A percentile compares a stretch with the other conserved stretches of the same genome.
phyloP scores from a whole-genome alignment of 139 green algal species.

The Gonium pectorale region DNA sequence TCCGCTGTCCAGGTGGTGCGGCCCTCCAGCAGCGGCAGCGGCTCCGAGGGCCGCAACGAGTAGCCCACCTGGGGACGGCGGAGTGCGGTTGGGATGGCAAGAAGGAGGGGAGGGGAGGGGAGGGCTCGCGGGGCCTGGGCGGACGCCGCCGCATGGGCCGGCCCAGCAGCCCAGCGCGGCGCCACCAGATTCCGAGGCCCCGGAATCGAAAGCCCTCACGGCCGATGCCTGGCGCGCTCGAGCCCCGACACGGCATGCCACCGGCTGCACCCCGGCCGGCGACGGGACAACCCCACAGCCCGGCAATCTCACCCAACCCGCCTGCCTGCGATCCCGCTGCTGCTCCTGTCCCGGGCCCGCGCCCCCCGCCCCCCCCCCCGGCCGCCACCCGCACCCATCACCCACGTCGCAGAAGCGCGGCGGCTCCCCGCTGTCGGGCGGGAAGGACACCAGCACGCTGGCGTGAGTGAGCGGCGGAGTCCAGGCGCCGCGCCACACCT shows the following conservation, averaged over 20 bases:
- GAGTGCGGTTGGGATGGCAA: too few species aligned
- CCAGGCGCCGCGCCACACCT: conserved; percentile 5
- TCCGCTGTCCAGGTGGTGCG: background rate
- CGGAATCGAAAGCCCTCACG: background rate
- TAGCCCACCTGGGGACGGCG: background rate
- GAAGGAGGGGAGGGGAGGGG: background rate
- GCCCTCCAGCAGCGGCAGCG: background rate
- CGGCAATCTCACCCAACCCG: too few species aligned
- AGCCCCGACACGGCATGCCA: too few species aligned
- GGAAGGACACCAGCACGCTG: conserved; percentile 7
- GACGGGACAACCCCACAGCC: too few species aligned
- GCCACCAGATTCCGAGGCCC: background rate
- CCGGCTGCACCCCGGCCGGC: too few species aligned
- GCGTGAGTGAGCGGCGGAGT: background rate
- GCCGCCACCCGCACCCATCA: background rate
- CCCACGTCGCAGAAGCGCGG: conserved; percentile 7
- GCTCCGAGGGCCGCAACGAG: background rate
- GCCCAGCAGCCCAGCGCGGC: too few species aligned
- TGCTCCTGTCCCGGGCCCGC: too few species aligned
- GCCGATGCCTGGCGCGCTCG: too few species aligned
- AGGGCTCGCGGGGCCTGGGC: background rate
- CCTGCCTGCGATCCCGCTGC: too few species aligned
- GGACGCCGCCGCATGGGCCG: too few species aligned
- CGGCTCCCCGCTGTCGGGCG: background rate
- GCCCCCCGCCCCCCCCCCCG: too few species aligned